A percentile compares a stretch with the other conserved stretches of the same genome.
phyloP scores from a whole-genome alignment of 495 filamentous ascomycete species.

The Penicillium canescens region DNA sequence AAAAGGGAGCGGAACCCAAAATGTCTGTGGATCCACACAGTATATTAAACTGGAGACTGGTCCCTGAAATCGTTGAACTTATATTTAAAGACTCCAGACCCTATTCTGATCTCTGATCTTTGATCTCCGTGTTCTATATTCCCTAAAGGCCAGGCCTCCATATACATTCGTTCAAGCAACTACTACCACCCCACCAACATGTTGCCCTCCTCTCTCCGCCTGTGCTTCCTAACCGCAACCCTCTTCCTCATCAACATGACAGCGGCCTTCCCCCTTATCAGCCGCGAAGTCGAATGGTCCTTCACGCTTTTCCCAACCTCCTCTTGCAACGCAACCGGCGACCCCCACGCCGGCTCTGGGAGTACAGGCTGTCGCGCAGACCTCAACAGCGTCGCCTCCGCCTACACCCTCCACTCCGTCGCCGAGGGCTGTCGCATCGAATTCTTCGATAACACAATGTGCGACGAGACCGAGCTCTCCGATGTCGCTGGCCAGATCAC shows the following conservation, averaged over 20 bases:
- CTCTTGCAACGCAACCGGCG: constrained; percentile 16
- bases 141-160: neutral
- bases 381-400: constrained; percentile 22
- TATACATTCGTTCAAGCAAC: neutral
- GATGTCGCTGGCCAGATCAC: constrained; percentile 16
- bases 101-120: neutral
- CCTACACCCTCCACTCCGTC: constrained; percentile 20
- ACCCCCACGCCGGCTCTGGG: constrained; percentile 21
- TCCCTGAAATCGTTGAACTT: neutral
- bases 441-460: constrained; percentile 34
- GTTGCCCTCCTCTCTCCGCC: constrained; percentile 6
- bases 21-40: neutral
- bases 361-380: constrained; percentile 30
- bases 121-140: neutral
- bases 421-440: constrained; percentile 23
- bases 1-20: neutral
- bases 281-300: constrained; percentile 24
- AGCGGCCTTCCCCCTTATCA: constrained; percentile 20
- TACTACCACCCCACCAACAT: neutral
- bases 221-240: constrained; percentile 5
- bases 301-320: constrained; percentile 23
- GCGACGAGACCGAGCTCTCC: constrained; percentile 19
- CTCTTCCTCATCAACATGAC: constrained; percentile 10
- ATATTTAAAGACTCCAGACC: constrained; percentile 2
- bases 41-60: constrained; percentile 13